Base-by-base conservation (phyloP, 1,139 yeast genomes). In the Debaryomycetaceae sp. region DNA sequence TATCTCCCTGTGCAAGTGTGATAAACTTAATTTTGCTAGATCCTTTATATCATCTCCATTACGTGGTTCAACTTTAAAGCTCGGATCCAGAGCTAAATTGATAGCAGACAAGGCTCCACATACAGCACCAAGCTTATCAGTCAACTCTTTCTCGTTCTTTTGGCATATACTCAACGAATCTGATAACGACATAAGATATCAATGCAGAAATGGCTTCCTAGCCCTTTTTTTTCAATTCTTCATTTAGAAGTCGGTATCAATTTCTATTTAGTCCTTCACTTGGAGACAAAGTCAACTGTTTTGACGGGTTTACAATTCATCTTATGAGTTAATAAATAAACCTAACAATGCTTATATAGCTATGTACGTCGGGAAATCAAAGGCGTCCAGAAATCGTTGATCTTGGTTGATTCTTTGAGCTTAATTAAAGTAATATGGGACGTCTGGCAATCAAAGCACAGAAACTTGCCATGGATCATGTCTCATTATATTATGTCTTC, bases 401-500 rank as follows among this genome's bases (percentile, higher is more conserved):
- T 17, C 4, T 17, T 17, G 20, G 20, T 17, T 17, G 20, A 17
- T 17, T 17, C 20, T 17, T 17, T 17, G 20, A 17, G 20, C 20
- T 4, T 17, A 17, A 4, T 17, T 17, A 17, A 17, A 17, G 20
- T 17, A 17, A 17, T 17, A 17, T 17, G 20, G 20, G 20, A 17
- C 20, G 20, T 17, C 20, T 17, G 20, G 20, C 20, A 4, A 17
- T 17, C 20, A 17, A 17, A 17, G 20, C 20, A 17, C 20, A 17
- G 3, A 17, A 17, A 4, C 20, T 17, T 2, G 20, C 4, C 8
- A 27, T 27, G 31, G 11, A 8, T 27, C 31, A 11, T 27, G 11
- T 8, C 31, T 27, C 31, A 27, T 27, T 11, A 70, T 50, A 73
- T 65, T 49, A 74, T 60, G 47, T 74, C 78, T 45, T 73, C 76